A percentile compares a stretch with the other conserved stretches of the same genome.
phyloP scores from a whole-genome alignment of 805 yeast species.

The Candida orba region DNA sequence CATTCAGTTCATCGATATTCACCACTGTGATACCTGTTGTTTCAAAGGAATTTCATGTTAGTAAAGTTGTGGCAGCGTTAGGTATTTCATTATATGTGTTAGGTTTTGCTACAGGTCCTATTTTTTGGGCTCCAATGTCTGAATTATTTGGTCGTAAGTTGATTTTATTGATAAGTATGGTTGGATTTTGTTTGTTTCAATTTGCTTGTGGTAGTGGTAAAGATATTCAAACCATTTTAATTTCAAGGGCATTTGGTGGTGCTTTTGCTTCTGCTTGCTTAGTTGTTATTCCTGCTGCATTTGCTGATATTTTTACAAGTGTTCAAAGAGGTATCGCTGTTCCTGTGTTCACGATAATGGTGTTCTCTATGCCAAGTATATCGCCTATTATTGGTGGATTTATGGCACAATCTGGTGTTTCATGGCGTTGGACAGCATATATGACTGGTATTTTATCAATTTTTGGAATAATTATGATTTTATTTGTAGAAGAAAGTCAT shows the following conservation, averaged over 20 bases:
- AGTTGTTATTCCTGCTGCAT: slow-evolving; percentile 80
- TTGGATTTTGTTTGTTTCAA: slow-evolving; percentile 52
- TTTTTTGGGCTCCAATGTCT: slow-evolving; percentile 82
- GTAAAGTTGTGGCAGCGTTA: slow-evolving; percentile 58
- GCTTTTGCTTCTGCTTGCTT: slow-evolving; percentile 78
- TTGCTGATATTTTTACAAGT: slow-evolving; percentile 73
- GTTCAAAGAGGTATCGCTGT: slow-evolving; percentile 68
- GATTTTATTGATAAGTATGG: slow-evolving; percentile 47
- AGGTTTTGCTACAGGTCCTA: slow-evolving; percentile 91
- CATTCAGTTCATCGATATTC: slow-evolving; percentile 78
- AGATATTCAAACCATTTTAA: slow-evolving; percentile 68
- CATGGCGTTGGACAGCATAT: slow-evolving; percentile 86
- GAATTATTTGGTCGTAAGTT: slow-evolving; percentile 67
- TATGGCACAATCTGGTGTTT: slow-evolving; percentile 48
- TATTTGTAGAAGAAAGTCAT: slow-evolving; percentile 60
- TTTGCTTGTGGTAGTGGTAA: slow-evolving; percentile 74
- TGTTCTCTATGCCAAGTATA: slow-evolving; percentile 71
- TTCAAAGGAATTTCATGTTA: slow-evolving; percentile 47
- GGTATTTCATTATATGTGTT: slow-evolving; percentile 76
- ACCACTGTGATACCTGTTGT: slow-evolving; percentile 52
- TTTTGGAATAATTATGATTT: slow-evolving; percentile 31
- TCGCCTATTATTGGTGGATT: slow-evolving; percentile 78
- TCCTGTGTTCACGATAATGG: slow-evolving; percentile 63
- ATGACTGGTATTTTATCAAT: slow-evolving; percentile 58
- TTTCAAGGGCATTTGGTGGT: slow-evolving; percentile 77